Conservation (phyloP, 331 rosid genomes). For the Phaseolus coccineus region DNA sequence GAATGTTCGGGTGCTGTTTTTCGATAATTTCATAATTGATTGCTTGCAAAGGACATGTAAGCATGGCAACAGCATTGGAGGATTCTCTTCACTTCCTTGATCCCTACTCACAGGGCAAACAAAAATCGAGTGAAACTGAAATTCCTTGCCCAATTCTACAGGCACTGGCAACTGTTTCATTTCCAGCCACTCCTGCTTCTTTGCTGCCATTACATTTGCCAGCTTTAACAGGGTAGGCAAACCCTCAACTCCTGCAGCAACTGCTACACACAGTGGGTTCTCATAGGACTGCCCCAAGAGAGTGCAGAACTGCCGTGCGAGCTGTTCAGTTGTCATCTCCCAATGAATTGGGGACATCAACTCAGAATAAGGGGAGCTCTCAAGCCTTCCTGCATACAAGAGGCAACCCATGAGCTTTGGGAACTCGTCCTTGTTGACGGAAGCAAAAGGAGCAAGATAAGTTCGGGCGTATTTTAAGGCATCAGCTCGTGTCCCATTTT, state of each 20-base stretch:
- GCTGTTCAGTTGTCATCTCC: conserved; percentile 76
- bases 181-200: conserved; percentile 88
- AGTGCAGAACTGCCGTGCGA: conserved; percentile 69
- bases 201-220: conserved; percentile 84
- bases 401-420: conserved; percentile 92
- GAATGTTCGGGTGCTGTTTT: conserved; percentile 71
- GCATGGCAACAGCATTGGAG: conserved; percentile 87
- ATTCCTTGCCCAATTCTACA: conserved; percentile 79
- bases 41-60: conserved; percentile 91
- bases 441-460: conserved; percentile 71
- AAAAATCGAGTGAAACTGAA: conserved; percentile 87
- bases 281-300: conserved; percentile 68
- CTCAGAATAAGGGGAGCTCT: conserved; percentile 75
- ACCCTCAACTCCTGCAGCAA: conserved; percentile 85
- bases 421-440: conserved; percentile 71
- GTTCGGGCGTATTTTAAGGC: conserved; percentile 74
- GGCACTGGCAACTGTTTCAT: conserved; percentile 88
- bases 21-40: conserved; percentile 74
- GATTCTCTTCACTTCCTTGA: conserved; percentile 84
- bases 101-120: conserved; percentile 95
- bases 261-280: conserved; percentile 72
- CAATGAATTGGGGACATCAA: conserved; percentile 66
- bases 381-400: conserved; percentile 68
- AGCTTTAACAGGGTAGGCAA: conserved; percentile 82
- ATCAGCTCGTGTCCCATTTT: conserved; percentile 62